Base-by-base conservation (phyloP, 495 filamentous ascomycete genomes). In the Pseudevernia furfuracea region DNA sequence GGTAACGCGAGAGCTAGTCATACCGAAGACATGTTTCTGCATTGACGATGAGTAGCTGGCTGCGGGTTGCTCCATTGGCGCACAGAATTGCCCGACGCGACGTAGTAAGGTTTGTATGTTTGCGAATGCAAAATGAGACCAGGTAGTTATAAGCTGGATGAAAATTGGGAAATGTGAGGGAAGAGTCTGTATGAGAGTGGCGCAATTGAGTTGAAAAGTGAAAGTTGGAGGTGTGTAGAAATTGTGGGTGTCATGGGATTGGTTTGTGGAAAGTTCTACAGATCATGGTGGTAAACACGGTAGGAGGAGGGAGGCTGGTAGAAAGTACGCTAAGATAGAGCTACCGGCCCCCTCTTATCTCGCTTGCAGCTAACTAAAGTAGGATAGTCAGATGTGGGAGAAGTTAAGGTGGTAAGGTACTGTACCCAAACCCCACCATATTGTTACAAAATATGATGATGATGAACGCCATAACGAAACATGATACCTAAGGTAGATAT, bases 261-360 rank as follows among this genome's bases (percentile, higher is more conserved):
- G 17, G 30, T 34, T 9, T 57, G 53, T 32, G 53, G 15, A 19
- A 57, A 32, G 30, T n/a, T n/a, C n/a, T n/a, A n/a, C n/a, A n/a
- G n/a, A n/a, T n/a, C n/a, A 32, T 34, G 37, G 12, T 19, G 19
- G 38, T 43, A 19, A 41, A 43, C 38, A 19, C 19, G 34, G 17
- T 1, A 48, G 12, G 41, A 6, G 4, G n/a, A 3, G 43, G 41
- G 43, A 17, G 60, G 38, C 39, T 36, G 43, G 23, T 38, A 36
- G 7, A 46, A 1, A n/a, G 5, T 36, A 34, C 48, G 43, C 60
- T 49, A 62, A 62, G 60, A 62, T 53, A 62, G 53, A 53, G 46
- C 46, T 52, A 2, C n/a, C 23, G 44, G 4, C 21, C n/a, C 11
- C 23, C 46, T n/a, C n/a, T 52, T 52, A 52, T 52, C 46, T 44